A percentile compares a stretch with the other conserved stretches of the same genome.
phyloP scores from a whole-genome alignment of 1,284 basidiomycete species.

The Boletus smithii region DNA sequence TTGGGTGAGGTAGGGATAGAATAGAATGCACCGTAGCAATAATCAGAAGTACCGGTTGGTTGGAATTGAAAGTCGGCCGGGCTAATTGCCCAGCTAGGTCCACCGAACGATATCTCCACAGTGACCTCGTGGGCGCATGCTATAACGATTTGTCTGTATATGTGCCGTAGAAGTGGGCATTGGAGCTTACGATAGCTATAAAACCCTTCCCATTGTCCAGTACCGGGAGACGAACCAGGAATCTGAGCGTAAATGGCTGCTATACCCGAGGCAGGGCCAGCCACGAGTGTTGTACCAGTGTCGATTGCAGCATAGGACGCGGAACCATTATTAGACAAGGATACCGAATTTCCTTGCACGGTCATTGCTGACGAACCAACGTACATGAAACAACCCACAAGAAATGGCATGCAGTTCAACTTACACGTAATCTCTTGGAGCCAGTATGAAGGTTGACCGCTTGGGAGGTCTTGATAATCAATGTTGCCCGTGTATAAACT shows the following conservation, averaged over 20 bases:
- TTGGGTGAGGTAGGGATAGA: constrained; percentile 12
- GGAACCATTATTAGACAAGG: constrained; percentile 34
- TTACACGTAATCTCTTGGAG: constrained; percentile 34
- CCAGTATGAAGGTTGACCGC: constrained; percentile 40
- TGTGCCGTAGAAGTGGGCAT: neutral
- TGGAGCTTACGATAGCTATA: constrained; percentile 44
- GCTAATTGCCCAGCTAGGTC: constrained; percentile 32
- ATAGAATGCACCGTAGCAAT: constrained; percentile 31
- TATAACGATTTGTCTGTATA: constrained; percentile 23
- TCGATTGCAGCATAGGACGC: constrained; percentile 46
- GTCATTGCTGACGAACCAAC: constrained; percentile 35
- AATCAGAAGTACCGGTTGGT: constrained; percentile 2
- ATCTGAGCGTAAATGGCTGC: constrained; percentile 45
- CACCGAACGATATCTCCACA: constrained; percentile 54
- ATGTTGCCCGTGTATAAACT: constrained; percentile 45
- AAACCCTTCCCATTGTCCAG: constrained; percentile 41
- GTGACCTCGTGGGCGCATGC: constrained; percentile 39
- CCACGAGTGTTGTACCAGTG: constrained; percentile 54
- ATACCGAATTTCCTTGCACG: constrained; percentile 40
- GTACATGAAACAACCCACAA: neutral
- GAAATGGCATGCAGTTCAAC: neutral
- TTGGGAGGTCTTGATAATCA: constrained; percentile 40
- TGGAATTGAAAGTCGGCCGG: constrained; percentile 27
- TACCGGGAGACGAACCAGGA: constrained; percentile 36
- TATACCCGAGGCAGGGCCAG: constrained; percentile 43